These are phyloP conservation scores for Suillus ampliporus DNA, from an alignment of 768 basidiomycete genomes.

Conservation along the genomic window DNA sequence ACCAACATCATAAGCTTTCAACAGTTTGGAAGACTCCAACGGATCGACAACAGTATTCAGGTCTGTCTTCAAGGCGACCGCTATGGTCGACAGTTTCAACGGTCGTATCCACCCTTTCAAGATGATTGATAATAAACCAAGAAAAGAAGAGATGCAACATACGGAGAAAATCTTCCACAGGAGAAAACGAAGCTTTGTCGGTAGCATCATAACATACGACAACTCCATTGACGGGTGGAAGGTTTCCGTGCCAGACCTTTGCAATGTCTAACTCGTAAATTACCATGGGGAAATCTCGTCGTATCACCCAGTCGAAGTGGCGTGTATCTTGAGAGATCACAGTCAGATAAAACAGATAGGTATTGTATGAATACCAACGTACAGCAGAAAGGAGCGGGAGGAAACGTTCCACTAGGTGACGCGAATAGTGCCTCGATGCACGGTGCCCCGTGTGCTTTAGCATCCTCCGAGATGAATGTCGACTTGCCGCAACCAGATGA, in stretches of 20 bases:
- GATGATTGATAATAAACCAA: slow-evolving; percentile 18
- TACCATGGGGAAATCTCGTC: slow-evolving; percentile 50
- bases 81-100: slow-evolving; percentile 67
- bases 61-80: slow-evolving; percentile 90
- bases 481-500: slow-evolving; percentile 84
- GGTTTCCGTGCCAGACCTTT: slow-evolving; percentile 48
- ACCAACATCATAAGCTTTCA: slow-evolving; percentile 72
- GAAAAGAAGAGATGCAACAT: slow-evolving; percentile 37
- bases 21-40: slow-evolving; percentile 51
- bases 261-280: slow-evolving; percentile 62
- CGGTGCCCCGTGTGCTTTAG: slow-evolving; percentile 63
- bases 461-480: slow-evolving; percentile 76
- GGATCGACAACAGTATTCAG: slow-evolving; percentile 64
- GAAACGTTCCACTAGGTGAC: slow-evolving; percentile 36
- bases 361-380: slow-evolving; percentile 16
- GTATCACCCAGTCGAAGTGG: slow-evolving; percentile 38
- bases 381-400: slow-evolving; percentile 48
- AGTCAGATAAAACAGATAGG: slow-evolving; percentile 23
- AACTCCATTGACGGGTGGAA: slow-evolving; percentile 74
- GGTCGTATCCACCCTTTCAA: slow-evolving; percentile 60
- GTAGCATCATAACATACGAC: slow-evolving; percentile 88
- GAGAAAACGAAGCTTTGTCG: slow-evolving; percentile 62
- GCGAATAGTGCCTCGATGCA: slow-evolving; percentile 44
- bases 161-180: slow-evolving; percentile 76
- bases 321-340: slow-evolving; percentile 40